phyloP scores from a whole-genome alignment of 164 flowering plant species.

The Taxillus chinensis region DNA sequence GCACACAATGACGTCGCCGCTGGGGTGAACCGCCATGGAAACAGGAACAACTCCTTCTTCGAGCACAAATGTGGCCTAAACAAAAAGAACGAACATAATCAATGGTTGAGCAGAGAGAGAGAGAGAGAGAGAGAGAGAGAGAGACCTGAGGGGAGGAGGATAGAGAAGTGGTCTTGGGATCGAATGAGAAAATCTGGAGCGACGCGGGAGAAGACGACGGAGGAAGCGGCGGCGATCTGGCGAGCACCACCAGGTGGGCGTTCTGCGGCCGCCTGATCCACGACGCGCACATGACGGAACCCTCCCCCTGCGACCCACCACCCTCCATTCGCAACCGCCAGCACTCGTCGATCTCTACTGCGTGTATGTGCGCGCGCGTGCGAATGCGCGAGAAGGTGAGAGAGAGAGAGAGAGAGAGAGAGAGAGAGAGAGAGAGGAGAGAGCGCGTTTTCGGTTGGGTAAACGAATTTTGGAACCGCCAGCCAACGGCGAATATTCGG shows the following conservation, averaged over 20 bases:
- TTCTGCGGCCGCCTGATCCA: slow-evolving; percentile 90
- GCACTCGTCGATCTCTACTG: too few species aligned
- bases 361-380: too few species aligned
- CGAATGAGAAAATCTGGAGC: slow-evolving; percentile 69
- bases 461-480: too few species aligned
- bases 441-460: too few species aligned
- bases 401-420: not conserved
- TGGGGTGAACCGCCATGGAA: slow-evolving; percentile 69
- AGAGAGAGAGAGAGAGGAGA: not conserved
- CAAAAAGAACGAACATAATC: not conserved
- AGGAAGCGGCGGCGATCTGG: slow-evolving; percentile 25
- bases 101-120: not conserved
- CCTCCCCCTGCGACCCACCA: slow-evolving; percentile 30
- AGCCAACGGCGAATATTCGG: too few species aligned
- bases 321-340: slow-evolving; percentile 21
- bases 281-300: slow-evolving; percentile 53
- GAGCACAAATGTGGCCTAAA: slow-evolving; percentile 42
- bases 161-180: slow-evolving; percentile 46
- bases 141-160: slow-evolving; percentile 67
- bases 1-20: slow-evolving; percentile 72
- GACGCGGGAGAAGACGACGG: slow-evolving; percentile 24
- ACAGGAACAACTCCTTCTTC: slow-evolving; percentile 64
- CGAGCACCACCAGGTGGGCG: slow-evolving; percentile 47
- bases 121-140: slow-evolving; percentile 4
- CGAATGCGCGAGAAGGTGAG: not conserved